Conservation (phyloP, 345 rosid species). For the Aquilaria yunnanensis region DNA sequence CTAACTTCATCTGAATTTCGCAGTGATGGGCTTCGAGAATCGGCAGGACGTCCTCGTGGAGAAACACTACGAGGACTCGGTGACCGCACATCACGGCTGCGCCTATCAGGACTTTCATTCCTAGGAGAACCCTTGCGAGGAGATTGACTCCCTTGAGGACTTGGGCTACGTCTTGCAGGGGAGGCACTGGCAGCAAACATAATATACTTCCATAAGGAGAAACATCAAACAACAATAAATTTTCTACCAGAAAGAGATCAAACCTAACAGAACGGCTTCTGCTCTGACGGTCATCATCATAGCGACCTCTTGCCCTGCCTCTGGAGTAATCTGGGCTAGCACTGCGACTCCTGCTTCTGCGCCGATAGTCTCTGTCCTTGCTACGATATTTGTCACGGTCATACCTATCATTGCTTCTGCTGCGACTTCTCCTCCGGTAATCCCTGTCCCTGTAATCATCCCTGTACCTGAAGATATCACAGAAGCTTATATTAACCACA, state of each 20-base stretch:
- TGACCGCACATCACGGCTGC: constrained; percentile 29
- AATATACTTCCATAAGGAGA: constrained; percentile 8
- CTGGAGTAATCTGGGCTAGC: constrained; percentile 35
- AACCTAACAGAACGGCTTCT: constrained; percentile 46
- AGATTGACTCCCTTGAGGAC: constrained; percentile 25
- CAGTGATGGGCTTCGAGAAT: constrained; percentile 39
- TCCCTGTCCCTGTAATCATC: constrained; percentile 41
- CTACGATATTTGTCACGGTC: constrained; percentile 34
- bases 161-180: constrained; percentile 34
- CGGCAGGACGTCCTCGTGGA: constrained; percentile 29
- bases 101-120: constrained; percentile 34
- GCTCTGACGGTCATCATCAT: constrained; percentile 38
- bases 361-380: constrained; percentile 36
- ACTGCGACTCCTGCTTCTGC: constrained; percentile 46
- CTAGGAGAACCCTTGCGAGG: constrained; percentile 30
- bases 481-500: background rate
- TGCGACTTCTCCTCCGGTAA: constrained; percentile 37
- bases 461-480: constrained; percentile 10
- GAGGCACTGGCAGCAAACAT: constrained; percentile 30
- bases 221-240: background rate
- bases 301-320: constrained; percentile 38
- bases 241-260: background rate
- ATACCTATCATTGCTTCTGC: constrained; percentile 42
- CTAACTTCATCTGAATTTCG: constrained; percentile 36
- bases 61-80: constrained; percentile 40